Conservation (phyloP, 352 stramenopile genomes). For the Globisporangium echinulatum region DNA sequence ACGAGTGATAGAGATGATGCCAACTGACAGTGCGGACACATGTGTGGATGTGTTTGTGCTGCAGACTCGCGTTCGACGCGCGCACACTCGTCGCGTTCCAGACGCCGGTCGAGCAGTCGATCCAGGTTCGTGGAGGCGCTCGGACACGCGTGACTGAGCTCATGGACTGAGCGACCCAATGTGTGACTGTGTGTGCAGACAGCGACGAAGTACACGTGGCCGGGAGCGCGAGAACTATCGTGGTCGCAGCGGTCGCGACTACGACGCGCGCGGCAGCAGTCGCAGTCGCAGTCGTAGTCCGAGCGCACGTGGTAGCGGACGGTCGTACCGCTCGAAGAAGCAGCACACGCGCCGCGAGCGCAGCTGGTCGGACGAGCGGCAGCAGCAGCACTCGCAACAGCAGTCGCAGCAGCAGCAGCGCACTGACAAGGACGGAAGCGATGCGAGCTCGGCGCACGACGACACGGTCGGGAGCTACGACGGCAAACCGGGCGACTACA, state of each 20-base stretch:
- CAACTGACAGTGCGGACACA: neutral
- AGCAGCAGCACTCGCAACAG: slow-evolving; percentile 6
- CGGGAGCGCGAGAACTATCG: slow-evolving; percentile 10
- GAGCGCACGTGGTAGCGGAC: neutral
- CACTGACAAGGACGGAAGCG: slow-evolving; percentile 41
- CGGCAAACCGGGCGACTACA: slow-evolving; percentile 78
- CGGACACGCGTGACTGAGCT: neutral
- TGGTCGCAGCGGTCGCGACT: slow-evolving; percentile 1
- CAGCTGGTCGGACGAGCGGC: slow-evolving; percentile 9
- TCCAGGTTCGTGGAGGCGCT: slow-evolving; percentile 3
- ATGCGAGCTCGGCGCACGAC: slow-evolving; percentile 72
- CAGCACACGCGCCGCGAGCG: slow-evolving; percentile 10
- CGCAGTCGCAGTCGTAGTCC: slow-evolving; percentile 18
- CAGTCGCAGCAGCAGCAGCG: slow-evolving; percentile 6
- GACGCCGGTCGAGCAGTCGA: slow-evolving; percentile 13
- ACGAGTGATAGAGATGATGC: too few species aligned
- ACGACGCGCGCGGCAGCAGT: slow-evolving; percentile 9
- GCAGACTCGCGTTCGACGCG: slow-evolving; percentile 12
- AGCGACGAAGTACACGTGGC: slow-evolving; percentile 2
- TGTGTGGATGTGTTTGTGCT: neutral
- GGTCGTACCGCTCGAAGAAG: slow-evolving; percentile 15
- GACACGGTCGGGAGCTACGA: slow-evolving; percentile 82
- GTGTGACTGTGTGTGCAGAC: neutral
- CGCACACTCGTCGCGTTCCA: slow-evolving; percentile 6
- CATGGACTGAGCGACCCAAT: neutral